Evolutionary conservation across 225 moss, liverwort and hornwort genomes (phyloP).

Genomic region (Sphagnum contortum): DNA sequence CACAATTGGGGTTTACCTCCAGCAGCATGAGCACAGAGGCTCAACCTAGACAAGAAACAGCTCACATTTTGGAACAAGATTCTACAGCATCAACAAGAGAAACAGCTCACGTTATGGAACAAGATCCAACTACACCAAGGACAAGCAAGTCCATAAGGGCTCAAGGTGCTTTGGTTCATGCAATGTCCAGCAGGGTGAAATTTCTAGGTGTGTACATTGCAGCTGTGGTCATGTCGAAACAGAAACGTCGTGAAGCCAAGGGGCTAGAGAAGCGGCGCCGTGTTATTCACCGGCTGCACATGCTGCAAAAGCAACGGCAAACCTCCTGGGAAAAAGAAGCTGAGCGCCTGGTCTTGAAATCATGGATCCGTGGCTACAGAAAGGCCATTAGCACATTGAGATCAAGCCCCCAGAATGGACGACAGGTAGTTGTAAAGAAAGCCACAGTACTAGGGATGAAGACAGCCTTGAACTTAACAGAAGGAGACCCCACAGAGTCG

Average conservation of each 20-base stretch:
- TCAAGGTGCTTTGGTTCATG: slow-evolving; percentile 25
- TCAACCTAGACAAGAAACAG: no score
- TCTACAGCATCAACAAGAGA: no score
- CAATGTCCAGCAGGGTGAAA: slow-evolving; percentile 28
- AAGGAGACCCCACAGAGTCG: slow-evolving; percentile 19
- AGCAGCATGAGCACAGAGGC: no score
- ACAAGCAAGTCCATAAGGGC: background rate
- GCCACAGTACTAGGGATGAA: slow-evolving; percentile 48
- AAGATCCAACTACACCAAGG: no score
- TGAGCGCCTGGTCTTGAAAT: slow-evolving; percentile 20
- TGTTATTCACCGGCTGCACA: slow-evolving; percentile 37
- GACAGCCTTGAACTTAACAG: slow-evolving; percentile 31
- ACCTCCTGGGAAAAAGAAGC: slow-evolving; percentile 41
- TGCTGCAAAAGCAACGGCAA: slow-evolving; percentile 45
- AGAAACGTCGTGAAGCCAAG: slow-evolving; percentile 34
- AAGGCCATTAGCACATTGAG: slow-evolving; percentile 36
- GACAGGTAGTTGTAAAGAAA: slow-evolving; percentile 35
- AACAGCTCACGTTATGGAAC: no score
- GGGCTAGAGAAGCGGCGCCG: slow-evolving; percentile 53
- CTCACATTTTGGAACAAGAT: no score
- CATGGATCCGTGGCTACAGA: slow-evolving; percentile 41
- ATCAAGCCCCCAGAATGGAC: slow-evolving; percentile 47
- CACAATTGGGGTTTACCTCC: no score
- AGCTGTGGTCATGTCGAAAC: slow-evolving; percentile 29
- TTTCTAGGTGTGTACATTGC: slow-evolving; percentile 44